These are phyloP conservation scores for Saccharomycopsis amapae DNA, from an alignment of 805 yeast genomes.

Conservation along the genomic window DNA sequence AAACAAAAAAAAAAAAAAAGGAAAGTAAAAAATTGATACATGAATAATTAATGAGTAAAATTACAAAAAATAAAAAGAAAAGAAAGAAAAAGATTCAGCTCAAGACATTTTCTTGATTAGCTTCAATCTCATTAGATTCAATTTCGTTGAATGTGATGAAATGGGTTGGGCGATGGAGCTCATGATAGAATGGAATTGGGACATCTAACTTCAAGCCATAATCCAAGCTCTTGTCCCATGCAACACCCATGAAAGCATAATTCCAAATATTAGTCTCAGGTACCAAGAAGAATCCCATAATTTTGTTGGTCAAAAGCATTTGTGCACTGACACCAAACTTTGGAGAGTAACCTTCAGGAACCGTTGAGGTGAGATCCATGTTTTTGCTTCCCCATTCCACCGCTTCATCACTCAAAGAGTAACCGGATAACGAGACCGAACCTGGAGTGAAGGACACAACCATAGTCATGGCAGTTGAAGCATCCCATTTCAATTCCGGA, in stretches of 20 bases:
- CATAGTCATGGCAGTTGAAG: slow-evolving; percentile 40
- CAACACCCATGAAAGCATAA: slow-evolving; percentile 78
- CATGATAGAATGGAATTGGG: slow-evolving; percentile 80
- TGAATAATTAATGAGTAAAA: background rate
- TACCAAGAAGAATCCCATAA: slow-evolving; percentile 76
- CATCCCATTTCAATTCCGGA: slow-evolving; percentile 16
- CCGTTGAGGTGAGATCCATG: slow-evolving; percentile 43
- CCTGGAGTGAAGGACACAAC: slow-evolving; percentile 76
- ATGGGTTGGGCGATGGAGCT: slow-evolving; percentile 82
- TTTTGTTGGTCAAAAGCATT: slow-evolving; percentile 62
- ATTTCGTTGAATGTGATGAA: slow-evolving; percentile 67
- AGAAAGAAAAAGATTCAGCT: slow-evolving; percentile 28
- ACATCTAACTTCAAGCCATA: slow-evolving; percentile 65
- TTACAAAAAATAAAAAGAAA: background rate
- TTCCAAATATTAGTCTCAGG: slow-evolving; percentile 89
- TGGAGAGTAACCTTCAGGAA: slow-evolving; percentile 63
- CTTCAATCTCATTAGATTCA: slow-evolving; percentile 53
- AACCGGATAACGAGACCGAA: slow-evolving; percentile 69
- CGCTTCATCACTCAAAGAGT: slow-evolving; percentile 55
- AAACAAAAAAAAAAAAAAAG: no score
- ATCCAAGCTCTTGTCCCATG: slow-evolving; percentile 58
- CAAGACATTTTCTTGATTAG: slow-evolving; percentile 61
- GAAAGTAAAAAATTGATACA: background rate
- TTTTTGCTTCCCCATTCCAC: slow-evolving; percentile 69
- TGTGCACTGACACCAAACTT: slow-evolving; percentile 57